Conservation (phyloP, 345 rosid genomes). For the Eucalyptus pauciflora region DNA sequence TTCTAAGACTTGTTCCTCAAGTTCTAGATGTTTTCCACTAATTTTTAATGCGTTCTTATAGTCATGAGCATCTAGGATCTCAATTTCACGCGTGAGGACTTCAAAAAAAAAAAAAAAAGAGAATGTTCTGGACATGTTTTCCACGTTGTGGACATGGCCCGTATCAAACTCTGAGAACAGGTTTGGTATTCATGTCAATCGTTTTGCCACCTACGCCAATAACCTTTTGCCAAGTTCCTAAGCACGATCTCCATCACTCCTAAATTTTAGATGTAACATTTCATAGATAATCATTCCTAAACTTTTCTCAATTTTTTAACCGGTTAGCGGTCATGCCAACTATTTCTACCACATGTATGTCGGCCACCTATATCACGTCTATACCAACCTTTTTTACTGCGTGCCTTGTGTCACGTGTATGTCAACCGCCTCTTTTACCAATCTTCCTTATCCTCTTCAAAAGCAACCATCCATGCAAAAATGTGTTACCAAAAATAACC, state of each 20-base stretch:
- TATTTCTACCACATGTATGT: not conserved
- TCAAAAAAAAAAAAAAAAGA: no score
- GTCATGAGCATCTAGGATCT: not conserved
- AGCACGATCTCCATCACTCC: not conserved
- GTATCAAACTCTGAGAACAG: not conserved
- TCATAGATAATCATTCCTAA: not conserved
- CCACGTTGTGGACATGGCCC: not conserved
- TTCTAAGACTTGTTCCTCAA: not conserved
- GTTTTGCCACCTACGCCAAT: not conserved
- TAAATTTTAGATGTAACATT: not conserved
- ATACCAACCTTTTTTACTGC: not conserved
- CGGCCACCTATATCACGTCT: not conserved
- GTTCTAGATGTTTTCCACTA: not conserved
- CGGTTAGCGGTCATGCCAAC: rapidly evolving
- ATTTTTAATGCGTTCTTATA: not conserved
- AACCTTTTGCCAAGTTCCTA: not conserved
- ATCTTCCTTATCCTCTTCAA: not conserved
- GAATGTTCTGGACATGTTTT: not conserved
- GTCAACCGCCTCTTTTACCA: not conserved
- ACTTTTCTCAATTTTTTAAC: not conserved
- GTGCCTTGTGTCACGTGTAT: not conserved
- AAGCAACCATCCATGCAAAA: not conserved
- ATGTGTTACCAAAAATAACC: not conserved
- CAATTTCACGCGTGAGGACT: rapidly evolving
- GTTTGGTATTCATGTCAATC: not conserved